These are phyloP conservation scores for Euphrasia arctica DNA, from an alignment of 305 asterid genomes.

Conservation along the genomic window DNA sequence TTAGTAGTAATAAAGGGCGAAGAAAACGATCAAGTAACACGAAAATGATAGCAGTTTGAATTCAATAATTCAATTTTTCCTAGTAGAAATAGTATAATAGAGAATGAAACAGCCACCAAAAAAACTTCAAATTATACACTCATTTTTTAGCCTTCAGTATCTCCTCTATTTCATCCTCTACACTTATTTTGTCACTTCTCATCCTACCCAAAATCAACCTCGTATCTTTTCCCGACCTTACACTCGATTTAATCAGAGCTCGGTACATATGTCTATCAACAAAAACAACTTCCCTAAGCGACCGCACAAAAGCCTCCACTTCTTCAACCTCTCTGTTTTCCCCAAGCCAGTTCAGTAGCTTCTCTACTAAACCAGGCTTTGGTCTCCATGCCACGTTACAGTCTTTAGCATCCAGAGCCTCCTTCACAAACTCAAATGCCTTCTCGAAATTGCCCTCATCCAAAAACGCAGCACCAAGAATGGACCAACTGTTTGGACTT, in stretches of 20 bases:
- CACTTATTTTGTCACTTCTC: constrained; percentile 31
- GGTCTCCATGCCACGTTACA: constrained; percentile 47
- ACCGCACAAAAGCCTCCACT: constrained; percentile 42
- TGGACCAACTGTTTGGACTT: constrained; percentile 57
- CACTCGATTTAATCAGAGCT: constrained; percentile 34
- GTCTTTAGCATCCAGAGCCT: constrained; percentile 47
- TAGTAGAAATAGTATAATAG: not conserved
- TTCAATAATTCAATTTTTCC: no score
- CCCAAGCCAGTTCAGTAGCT: constrained; percentile 45
- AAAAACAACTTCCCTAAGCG: constrained; percentile 34
- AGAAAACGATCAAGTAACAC: no score
- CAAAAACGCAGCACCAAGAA: constrained; percentile 48
- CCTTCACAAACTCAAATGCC: constrained; percentile 51
- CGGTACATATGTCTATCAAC: constrained; percentile 31
- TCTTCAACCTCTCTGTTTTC: constrained; percentile 37
- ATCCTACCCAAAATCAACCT: constrained; percentile 32
- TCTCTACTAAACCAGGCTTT: constrained; percentile 35
- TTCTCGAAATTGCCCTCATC: constrained; percentile 35
- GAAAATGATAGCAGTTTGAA: no score
- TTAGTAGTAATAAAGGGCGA: no score
- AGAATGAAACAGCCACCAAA: not conserved
- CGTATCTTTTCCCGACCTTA: constrained; percentile 31
- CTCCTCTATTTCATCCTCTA: constrained; percentile 34
- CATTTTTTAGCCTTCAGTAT: constrained; percentile 28
- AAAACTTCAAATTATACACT: constrained; percentile 3